Base-by-base conservation (phyloP, 345 rosid species). In the Garcia nutans region DNA sequence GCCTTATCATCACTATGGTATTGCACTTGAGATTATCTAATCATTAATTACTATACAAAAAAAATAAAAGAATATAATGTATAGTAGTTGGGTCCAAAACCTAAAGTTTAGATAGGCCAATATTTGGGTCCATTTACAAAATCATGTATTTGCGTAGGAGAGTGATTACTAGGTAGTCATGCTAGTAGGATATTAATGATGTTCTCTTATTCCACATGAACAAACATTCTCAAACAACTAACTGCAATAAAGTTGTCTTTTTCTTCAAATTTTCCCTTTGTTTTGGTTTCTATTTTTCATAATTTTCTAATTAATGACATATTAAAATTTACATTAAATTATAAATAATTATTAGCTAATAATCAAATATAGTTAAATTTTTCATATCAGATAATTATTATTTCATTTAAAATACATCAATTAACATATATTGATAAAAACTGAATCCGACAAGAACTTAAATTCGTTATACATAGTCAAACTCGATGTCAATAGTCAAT, bases 51-150 rank as follows among this genome's bases (percentile, higher is more conserved):
- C 23, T 2, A 28, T 28, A 28, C 31, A 28, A 28, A 23, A 66
- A 31, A 44, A 42, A 59, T 23, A 42, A 58, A 71, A 41, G 26
- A 55, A 70, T 33, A 37, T 37, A 22, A 41, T n/a, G 37, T 45
- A 37, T 37, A 22, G 55, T n/a, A 57, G 58, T 61, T 19, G 76
- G 68, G 45, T 63, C 69, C 65, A 63, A 37, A 23, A 55, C 16
- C 57, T 28, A 44, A 67, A 75, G 58, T 57, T 41, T 9, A 66
- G 57, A 56, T 75, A 44, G 20, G 58, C 73, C 44, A 15, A 72
- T 62, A 6, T 2, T 67, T 19, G 80, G 76, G 73, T 78, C 80
- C 78, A 74, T 28, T 28, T 79, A n/a, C 50, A 6, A 60, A 69
- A 69, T 77, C 52, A 60, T 52, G 44, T 77, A 65, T 65, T 44